phyloP scores from a whole-genome alignment of 1,139 yeast species.

The Hemisphaericaspora xylanilytica region DNA sequence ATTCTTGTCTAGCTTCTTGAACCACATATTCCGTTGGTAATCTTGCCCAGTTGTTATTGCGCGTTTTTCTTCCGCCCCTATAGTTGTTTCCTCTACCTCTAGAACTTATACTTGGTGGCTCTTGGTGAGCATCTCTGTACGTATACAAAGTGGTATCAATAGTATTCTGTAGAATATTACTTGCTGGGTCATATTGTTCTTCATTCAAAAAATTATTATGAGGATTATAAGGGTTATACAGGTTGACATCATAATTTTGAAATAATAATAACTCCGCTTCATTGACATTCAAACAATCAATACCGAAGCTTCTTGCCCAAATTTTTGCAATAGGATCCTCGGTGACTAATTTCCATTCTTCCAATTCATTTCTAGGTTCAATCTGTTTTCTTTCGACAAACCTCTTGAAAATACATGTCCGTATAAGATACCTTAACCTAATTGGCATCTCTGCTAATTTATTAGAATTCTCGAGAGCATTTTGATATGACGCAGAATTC shows the following conservation, averaged over 20 bases:
- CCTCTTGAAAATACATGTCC: slow-evolving; percentile 50
- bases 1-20: slow-evolving; percentile 14
- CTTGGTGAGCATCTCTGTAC: slow-evolving; percentile 18
- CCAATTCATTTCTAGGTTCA: slow-evolving; percentile 13
- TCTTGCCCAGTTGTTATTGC: slow-evolving; percentile 1
- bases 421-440: slow-evolving; percentile 46
- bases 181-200: slow-evolving; percentile 22
- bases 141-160: slow-evolving; percentile 38
- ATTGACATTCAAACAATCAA: slow-evolving; percentile 49
- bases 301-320: slow-evolving; percentile 57
- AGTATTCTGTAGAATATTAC: slow-evolving; percentile 34
- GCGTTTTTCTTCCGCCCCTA: slow-evolving; percentile 1
- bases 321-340: slow-evolving; percentile 53
- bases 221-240: slow-evolving; percentile 25
- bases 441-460: slow-evolving; percentile 48
- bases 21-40: slow-evolving; percentile 20
- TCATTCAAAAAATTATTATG: slow-evolving; percentile 26
- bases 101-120: slow-evolving; percentile 6
- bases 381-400: slow-evolving; percentile 28
- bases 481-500: slow-evolving; percentile 27
- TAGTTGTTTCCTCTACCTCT: slow-evolving; percentile 8
- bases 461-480: slow-evolving; percentile 29
- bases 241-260: slow-evolving; percentile 37
- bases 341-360: slow-evolving; percentile 52
- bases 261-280: slow-evolving; percentile 50